Conservation (phyloP, 805 yeast genomes). For the Candida glaebosa region DNA sequence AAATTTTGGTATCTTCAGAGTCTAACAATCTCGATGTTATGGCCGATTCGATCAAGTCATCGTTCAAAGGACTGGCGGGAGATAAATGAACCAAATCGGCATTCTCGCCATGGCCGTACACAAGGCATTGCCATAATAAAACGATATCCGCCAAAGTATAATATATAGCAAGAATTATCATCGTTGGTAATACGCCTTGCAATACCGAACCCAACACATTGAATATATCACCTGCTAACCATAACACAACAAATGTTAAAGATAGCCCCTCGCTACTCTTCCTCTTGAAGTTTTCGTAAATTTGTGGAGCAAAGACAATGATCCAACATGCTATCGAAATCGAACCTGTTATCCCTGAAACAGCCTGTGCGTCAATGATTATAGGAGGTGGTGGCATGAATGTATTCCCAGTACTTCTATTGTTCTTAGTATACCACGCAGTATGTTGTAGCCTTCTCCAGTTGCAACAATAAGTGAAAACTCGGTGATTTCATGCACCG, state of each 20-base stretch:
- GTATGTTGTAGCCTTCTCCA: too few species aligned
- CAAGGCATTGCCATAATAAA: slow-evolving; percentile 75
- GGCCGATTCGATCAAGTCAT: slow-evolving; percentile 62
- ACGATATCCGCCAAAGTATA: slow-evolving; percentile 90
- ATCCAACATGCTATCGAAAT: slow-evolving; percentile 97
- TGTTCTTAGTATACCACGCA: too few species aligned
- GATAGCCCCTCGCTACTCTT: slow-evolving; percentile 90
- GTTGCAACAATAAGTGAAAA: too few species aligned
- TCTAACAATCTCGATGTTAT: too few species aligned
- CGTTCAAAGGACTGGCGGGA: slow-evolving; percentile 83
- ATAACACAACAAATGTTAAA: slow-evolving; percentile 75
- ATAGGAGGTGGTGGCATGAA: slow-evolving; percentile 63
- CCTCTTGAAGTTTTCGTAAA: slow-evolving; percentile 84
- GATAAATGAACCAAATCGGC: slow-evolving; percentile 73
- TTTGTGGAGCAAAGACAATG: slow-evolving; percentile 95
- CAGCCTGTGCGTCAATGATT: slow-evolving; percentile 62
- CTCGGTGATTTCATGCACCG: too few species aligned
- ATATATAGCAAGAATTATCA: slow-evolving; percentile 88
- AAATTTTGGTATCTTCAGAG: too few species aligned
- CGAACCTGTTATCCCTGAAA: slow-evolving; percentile 78
- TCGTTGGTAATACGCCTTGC: slow-evolving; percentile 90
- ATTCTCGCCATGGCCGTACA: slow-evolving; percentile 61
- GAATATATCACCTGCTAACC: slow-evolving; percentile 94
- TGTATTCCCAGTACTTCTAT: too few species aligned
- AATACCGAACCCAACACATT: slow-evolving; percentile 87